Percentiles rank a stretch among this genome's conserved stretches.
Conservation (phyloP, 176 grass and related monocot genomes). For the Rhynchospora pubera region DNA sequence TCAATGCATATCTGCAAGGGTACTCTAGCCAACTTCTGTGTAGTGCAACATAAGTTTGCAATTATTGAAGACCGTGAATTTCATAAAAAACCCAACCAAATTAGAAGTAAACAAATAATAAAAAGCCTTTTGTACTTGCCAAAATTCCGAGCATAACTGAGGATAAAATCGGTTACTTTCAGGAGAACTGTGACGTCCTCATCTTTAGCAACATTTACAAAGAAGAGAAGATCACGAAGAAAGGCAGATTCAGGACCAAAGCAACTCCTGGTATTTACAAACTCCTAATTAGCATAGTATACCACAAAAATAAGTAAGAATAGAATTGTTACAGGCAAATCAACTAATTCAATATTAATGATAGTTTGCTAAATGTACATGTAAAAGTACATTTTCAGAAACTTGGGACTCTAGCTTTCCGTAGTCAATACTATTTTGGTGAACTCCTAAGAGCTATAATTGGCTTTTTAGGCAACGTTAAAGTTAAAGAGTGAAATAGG, state of each 20-base stretch:
- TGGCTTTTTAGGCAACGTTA: not conserved
- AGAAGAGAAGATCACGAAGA: slow-evolving; percentile 93
- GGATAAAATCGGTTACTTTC: slow-evolving; percentile 57
- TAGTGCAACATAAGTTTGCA: not conserved
- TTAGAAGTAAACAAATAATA: not conserved
- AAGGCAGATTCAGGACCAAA: slow-evolving; percentile 62
- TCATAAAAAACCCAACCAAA: not conserved
- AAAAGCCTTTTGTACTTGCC: slow-evolving; percentile 31
- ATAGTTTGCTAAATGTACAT: not conserved
- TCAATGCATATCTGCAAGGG: not conserved
- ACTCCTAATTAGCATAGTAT: slow-evolving; percentile 23
- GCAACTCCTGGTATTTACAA: slow-evolving; percentile 57
- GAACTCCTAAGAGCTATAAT: not conserved
- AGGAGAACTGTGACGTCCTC: slow-evolving; percentile 62
- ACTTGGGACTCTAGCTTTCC: not conserved
- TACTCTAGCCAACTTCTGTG: not conserved
- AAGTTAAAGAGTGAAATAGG: not conserved
- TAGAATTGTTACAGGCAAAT: slow-evolving; percentile 1
- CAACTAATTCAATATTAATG: not conserved
- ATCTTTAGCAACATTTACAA: slow-evolving; percentile 69
- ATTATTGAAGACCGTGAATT: not conserved
- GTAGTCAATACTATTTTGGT: not conserved
- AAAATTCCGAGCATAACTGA: slow-evolving; percentile 47
- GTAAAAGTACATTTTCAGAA: not conserved
- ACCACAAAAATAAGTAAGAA: slow-evolving; percentile 4